These are phyloP conservation scores for Annona squamosa DNA, from an alignment of 164 flowering plant genomes.

Conservation along the genomic window DNA sequence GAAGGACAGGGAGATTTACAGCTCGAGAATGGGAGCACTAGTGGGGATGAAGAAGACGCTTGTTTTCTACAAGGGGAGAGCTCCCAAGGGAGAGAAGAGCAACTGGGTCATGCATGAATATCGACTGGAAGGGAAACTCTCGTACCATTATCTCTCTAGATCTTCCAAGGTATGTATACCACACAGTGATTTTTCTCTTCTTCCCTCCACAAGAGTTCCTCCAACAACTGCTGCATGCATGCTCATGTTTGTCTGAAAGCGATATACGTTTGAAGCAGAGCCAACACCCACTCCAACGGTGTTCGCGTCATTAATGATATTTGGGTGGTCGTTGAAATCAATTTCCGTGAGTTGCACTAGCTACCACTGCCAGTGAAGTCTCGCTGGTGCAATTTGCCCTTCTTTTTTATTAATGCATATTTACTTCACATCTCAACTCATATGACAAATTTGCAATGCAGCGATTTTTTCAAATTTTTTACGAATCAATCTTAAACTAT, in stretches of 20 bases:
- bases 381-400: too few relatives aligned
- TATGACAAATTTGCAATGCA: too few relatives aligned
- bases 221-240: too few relatives aligned
- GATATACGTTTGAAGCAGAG: too few relatives aligned
- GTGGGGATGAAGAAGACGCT: constrained; percentile 99
- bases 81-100: constrained; percentile 94
- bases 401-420: too few relatives aligned
- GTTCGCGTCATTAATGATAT: background rate
- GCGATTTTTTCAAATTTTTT: too few relatives aligned
- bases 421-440: too few relatives aligned
- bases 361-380: too few relatives aligned
- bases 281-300: background rate
- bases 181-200: background rate
- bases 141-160: constrained; percentile 75
- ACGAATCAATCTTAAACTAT: too few relatives aligned
- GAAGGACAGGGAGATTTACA: constrained; percentile 88
- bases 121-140: constrained; percentile 91
- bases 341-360: too few relatives aligned
- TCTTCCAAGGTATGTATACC: constrained; percentile 56
- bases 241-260: too few relatives aligned
- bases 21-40: constrained; percentile 58
- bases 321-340: background rate
- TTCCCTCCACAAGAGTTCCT: too few relatives aligned
- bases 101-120: constrained; percentile 99
- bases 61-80: constrained; percentile 89